Base-by-base conservation (phyloP, 2,329 filamentous ascomycete species). In the Diplodia sapinea region DNA sequence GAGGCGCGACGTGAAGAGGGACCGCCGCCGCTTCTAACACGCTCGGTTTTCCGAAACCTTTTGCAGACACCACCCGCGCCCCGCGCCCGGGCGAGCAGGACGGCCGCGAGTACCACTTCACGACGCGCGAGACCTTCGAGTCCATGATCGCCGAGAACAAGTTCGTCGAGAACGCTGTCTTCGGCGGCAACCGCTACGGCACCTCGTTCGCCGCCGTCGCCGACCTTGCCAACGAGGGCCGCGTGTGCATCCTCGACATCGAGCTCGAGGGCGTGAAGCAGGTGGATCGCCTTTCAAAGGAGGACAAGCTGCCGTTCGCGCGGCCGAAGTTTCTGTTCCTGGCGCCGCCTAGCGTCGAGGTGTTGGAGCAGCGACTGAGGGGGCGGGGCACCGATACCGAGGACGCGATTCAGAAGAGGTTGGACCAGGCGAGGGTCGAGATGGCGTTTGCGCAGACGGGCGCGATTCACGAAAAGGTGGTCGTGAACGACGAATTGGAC, bases 241-340 rank as follows among this genome's bases (percentile, higher is more conserved):
- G 85, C 74, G 87, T 93, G 51, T 94, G 94, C 70, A 88, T 97
- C 57, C 82, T 97, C 72, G 94, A 98, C 78, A 98, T 97, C 76
- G 94, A 97, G 85, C 97, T 97, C 92, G 93, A 97, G 86, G 94
- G 94, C 69, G 93, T 97, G 68, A 97, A 97, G 83, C 94, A 97
- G 81, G 91, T 97, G 75, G 59, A 63, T n/a, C 59, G 59, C 4
- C 59, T 63, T 12, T 93, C 93, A 79, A 86, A 86, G 70, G 91
- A 90, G 69, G 75, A 75, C 61, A 36, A 15, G 23, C 52, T 66
- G 40, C 85, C 85, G 72, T 86, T 94, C 70, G 85, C 89, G 67
- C 75, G 74, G 43, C 91, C 93, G 8, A 88, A 92, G 66, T 97
- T 92, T 81, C 81, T 96, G 71, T 97, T 97, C 80, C 86, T 97